Evolutionary conservation across 805 yeast genomes (phyloP).

Genomic region (Schizosaccharomyces osmophilus): DNA sequence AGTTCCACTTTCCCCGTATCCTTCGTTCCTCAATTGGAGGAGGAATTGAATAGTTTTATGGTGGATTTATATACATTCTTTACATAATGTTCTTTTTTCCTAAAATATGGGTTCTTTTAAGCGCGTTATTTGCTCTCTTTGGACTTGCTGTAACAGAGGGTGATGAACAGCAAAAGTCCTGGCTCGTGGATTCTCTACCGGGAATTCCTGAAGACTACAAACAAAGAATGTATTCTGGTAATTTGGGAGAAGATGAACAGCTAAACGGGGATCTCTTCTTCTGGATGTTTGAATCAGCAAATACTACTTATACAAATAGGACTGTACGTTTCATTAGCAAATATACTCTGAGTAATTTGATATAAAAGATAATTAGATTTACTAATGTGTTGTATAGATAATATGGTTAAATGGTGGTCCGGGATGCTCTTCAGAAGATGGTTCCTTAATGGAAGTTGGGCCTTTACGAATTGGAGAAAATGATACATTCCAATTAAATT

Average conservation of each 20-base stretch:
- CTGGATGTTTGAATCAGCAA: neutral
- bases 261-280: neutral
- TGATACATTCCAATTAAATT: slow-evolving; percentile 26
- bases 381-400: slow-evolving; percentile 5
- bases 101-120: no score
- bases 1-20: no score
- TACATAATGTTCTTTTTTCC: no score
- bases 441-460: slow-evolving; percentile 78
- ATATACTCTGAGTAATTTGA: neutral
- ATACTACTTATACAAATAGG: neutral
- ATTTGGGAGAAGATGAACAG: neutral
- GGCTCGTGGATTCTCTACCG: neutral
- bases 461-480: slow-evolving; percentile 43
- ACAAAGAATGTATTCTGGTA: neutral
- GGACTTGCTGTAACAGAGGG: neutral
- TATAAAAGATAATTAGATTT: neutral
- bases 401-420: slow-evolving; percentile 97
- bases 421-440: slow-evolving; percentile 95
- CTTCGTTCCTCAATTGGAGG: no score
- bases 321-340: neutral
- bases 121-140: no score
- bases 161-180: neutral
- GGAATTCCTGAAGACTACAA: neutral
- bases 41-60: no score
- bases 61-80: no score